A percentile compares a stretch with the other conserved stretches of the same genome.
These are phyloP conservation scores for Solanum gracilifrons DNA, from an alignment of 257 asterid genomes.

Conservation along the genomic window DNA sequence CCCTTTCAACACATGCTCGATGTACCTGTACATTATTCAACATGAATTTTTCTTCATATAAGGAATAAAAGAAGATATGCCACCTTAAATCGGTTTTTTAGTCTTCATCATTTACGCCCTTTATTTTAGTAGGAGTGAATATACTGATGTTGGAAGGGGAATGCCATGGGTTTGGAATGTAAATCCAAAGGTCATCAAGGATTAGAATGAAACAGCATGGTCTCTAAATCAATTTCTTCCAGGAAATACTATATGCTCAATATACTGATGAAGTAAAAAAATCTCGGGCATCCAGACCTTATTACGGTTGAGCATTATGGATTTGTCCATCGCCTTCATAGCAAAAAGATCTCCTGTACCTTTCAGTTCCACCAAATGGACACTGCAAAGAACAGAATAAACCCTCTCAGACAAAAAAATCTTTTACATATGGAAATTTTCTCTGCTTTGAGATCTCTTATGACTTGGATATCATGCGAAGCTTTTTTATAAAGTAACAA, in stretches of 20 bases:
- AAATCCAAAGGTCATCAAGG: neutral
- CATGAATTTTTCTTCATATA: neutral
- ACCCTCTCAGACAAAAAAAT: neutral
- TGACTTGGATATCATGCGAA: neutral
- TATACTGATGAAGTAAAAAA: neutral
- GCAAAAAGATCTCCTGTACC: constrained; percentile 70
- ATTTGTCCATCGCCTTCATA: constrained; percentile 98
- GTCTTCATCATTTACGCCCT: neutral
- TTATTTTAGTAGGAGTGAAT: neutral
- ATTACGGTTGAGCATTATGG: constrained; percentile 85
- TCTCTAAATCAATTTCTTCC: neutral
- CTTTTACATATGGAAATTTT: neutral
- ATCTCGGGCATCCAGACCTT: constrained; percentile 35
- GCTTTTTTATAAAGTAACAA: neutral
- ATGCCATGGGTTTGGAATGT: neutral
- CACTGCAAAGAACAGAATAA: constrained; percentile 43
- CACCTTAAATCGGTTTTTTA: neutral
- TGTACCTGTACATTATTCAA: constrained; percentile 59
- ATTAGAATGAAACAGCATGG: neutral
- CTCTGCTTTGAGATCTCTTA: neutral
- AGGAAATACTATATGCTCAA: neutral
- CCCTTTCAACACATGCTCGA: constrained; percentile 92
- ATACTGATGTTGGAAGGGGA: neutral
- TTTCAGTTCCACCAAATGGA: constrained; percentile 91
- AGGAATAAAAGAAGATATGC: neutral